Base-by-base conservation (phyloP, 2,329 filamentous ascomycete genomes). In the Cercospora brassicicola region DNA sequence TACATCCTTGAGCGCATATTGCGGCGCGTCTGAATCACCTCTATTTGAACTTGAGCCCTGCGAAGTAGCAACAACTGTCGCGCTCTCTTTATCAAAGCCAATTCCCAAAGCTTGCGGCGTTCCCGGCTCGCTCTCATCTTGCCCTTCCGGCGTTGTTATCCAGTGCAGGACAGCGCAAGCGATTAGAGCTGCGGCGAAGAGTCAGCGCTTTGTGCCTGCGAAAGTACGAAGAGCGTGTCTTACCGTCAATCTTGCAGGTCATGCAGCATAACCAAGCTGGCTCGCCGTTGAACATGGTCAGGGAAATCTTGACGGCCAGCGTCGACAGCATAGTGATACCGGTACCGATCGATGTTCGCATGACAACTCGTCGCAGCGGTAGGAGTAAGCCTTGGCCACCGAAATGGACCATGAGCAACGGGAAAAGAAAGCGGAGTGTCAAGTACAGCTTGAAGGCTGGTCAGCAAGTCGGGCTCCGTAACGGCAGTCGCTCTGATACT, bases 241-340 rank as follows among this genome's bases (percentile, higher is more conserved):
- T 55, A 71, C 69, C 69, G 28, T 72, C 71, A n/a, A 72, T 61
- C 28, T 72, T 72, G 62, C 71, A 72, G 10, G 67, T 71, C 71
- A 72, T 64, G 48, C 69, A 71, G 60, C 71, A 72, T 11, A 72
- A 57, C 71, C 71, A 72, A 15, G 71, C 71, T 11, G 69, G 71
- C 30, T 71, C 71, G 15, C 71, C 71, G 36, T 72, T 62, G 66
- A 72, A 72, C 56, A 72, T 55, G 3, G 69, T 69, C 23, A 72
- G 66, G 5, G 69, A 72, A 11, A 72, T 31, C 53, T 72, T 72
- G 60, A 72, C 71, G 1, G 71, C 59, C 39, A 71, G 31, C 7
- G 67, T 69, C 7, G 71, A 72, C 28, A 69, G 15, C 64, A 67
- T 71, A 2, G 71, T 62, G 51, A 72, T 71, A 4, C 39, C 67